phyloP scores from a whole-genome alignment of 2,329 filamentous ascomycete genomes.

The Macrophomina tecta region DNA sequence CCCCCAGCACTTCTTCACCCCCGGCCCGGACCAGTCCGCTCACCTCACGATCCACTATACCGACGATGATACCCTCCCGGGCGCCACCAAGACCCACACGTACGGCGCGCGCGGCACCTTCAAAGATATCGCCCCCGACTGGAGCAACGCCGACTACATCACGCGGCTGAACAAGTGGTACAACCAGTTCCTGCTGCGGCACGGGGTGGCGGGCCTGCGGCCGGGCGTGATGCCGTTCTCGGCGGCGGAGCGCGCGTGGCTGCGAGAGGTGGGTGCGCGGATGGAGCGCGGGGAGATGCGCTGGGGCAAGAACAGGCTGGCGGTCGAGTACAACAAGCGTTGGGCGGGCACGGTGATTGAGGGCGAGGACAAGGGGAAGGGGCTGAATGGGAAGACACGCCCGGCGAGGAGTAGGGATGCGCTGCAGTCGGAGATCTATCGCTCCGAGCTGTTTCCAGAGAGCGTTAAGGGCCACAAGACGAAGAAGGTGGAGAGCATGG shows the following conservation, averaged over 20 bases:
- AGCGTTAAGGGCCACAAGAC: not conserved
- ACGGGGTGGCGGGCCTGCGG: not conserved
- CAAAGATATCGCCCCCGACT: not conserved
- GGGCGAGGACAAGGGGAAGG: no score
- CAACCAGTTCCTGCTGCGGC: constrained; percentile 1
- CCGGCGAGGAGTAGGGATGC: not conserved
- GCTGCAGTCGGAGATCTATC: not conserved
- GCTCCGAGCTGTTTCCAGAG: not conserved
- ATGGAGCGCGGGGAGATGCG: not conserved
- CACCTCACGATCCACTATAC: constrained; percentile 5
- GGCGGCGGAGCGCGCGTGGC: not conserved
- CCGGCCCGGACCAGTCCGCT: not conserved
- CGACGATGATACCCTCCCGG: not conserved
- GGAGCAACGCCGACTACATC: not conserved
- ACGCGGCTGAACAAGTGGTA: constrained; percentile 8
- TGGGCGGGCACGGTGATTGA: not conserved
- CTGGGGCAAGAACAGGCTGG: not conserved
- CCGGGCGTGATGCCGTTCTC: not conserved
- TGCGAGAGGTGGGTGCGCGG: not conserved
- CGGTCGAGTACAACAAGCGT: not conserved
- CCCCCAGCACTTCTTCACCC: constrained; percentile 1
- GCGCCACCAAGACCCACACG: not conserved
- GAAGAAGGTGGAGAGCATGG: no score
- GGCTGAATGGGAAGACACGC: not conserved
- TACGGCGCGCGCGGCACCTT: not conserved